These are phyloP conservation scores for Gonapodya prolifera DNA, from an alignment of 192 early-diverging fungal species.

Conservation along the genomic window DNA sequence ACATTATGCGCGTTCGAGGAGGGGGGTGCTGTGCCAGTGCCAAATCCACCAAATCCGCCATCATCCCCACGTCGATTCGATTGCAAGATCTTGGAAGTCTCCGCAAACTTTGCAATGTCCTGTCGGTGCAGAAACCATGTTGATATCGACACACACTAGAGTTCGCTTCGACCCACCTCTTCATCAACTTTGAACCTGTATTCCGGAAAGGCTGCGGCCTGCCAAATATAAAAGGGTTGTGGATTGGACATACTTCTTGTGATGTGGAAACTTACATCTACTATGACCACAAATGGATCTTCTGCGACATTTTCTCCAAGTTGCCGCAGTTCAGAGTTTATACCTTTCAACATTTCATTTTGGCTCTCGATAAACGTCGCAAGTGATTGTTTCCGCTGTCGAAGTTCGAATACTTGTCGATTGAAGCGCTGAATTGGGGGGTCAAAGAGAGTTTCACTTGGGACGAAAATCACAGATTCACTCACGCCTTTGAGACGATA, in stretches of 20 bases:
- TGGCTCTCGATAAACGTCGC: neutral
- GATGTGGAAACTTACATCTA: conserved; percentile 21
- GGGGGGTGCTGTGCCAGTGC: conserved; percentile 12
- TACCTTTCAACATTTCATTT: conserved; percentile 16
- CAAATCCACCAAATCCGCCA: conserved; percentile 27
- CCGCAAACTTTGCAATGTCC: neutral
- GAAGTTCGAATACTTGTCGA: neutral
- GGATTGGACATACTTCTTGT: neutral
- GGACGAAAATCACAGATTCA: neutral
- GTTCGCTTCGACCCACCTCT: conserved; percentile 9
- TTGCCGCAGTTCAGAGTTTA: conserved; percentile 21
- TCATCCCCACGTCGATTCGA: conserved; percentile 12
- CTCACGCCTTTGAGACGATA: conserved; percentile 40
- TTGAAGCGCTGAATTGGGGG: conserved; percentile 6
- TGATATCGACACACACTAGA: neutral
- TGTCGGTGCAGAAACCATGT: neutral
- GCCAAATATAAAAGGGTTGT: neutral
- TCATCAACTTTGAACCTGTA: conserved; percentile 27
- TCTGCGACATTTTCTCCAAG: conserved; percentile 19
- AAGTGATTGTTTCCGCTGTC: conserved; percentile 1
- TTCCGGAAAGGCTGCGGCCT: conserved; percentile 32
- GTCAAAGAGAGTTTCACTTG: neutral
- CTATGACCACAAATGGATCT: conserved; percentile 14
- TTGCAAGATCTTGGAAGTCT: neutral
- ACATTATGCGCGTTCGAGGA: too few species aligned